Evolutionary conservation across 2,329 filamentous ascomycete genomes (phyloP).

Genomic region (Apiospora arundinis): DNA sequence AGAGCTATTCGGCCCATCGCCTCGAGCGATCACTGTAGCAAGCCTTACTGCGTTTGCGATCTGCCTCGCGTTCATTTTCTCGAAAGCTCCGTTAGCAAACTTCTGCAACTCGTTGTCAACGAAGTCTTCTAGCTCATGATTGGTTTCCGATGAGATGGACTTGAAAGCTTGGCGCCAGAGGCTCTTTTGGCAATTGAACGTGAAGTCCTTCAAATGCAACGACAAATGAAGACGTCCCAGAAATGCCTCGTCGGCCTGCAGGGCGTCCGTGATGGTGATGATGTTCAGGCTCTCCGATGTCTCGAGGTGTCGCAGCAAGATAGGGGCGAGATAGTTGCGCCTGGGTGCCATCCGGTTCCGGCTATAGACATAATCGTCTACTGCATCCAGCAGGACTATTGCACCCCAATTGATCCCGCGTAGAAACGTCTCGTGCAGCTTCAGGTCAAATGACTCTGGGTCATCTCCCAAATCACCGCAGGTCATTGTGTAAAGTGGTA

Average conservation of each 20-base stretch:
- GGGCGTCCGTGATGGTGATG: background rate
- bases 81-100: background rate
- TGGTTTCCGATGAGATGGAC: background rate
- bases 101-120: background rate
- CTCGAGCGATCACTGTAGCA: background rate
- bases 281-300: background rate
- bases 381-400: constrained; percentile 29
- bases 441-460: constrained; percentile 25
- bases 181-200: background rate
- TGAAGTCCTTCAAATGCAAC: background rate
- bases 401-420: constrained; percentile 30
- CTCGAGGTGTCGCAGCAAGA: background rate
- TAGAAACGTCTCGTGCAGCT: constrained; percentile 24
- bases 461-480: constrained; percentile 28
- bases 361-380: constrained; percentile 27
- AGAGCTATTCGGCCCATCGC: background rate
- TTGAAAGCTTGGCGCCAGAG: background rate
- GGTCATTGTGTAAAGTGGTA: constrained; percentile 28
- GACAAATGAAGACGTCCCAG: background rate
- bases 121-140: background rate
- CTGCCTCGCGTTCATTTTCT: background rate
- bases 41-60: background rate
- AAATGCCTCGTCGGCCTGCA: background rate
- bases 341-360: constrained; percentile 6
- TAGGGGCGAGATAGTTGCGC: background rate